Conservation (phyloP, 164 flowering plant genomes). For the Aristolochia fimbriata region DNA sequence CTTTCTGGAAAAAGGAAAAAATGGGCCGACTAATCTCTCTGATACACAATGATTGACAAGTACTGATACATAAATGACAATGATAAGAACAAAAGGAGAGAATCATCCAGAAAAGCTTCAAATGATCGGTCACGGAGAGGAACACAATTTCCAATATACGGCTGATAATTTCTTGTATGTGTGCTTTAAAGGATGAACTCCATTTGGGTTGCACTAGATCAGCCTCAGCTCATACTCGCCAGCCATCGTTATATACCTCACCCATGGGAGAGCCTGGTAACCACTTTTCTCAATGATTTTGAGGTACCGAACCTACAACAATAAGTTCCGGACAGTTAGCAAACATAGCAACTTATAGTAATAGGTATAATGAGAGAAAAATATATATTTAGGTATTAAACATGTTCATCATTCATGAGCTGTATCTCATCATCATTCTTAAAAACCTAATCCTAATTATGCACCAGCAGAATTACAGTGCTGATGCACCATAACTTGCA, state of each 20-base stretch:
- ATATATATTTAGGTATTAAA: no score
- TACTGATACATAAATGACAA: not conserved
- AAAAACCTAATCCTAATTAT: no score
- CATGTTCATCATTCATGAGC: no score
- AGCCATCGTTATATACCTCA: constrained; percentile 95
- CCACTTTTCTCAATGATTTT: constrained; percentile 93
- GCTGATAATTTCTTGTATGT: no score
- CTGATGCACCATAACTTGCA: no score
- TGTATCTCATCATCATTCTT: no score
- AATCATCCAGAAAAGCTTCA: not conserved
- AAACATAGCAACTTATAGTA: not conserved
- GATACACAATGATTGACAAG: not conserved
- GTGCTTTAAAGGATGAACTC: not conserved
- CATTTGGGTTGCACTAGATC: constrained; percentile 16
- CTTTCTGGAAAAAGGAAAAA: not conserved
- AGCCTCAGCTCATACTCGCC: constrained; percentile 94
- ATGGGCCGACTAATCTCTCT: not conserved
- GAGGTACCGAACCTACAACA: constrained; percentile 74
- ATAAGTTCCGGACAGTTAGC: no score
- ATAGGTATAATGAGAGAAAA: no score
- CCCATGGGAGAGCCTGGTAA: constrained; percentile 99
- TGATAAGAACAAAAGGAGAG: not conserved
- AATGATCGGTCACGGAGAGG: not conserved
- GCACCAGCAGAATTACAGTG: no score
- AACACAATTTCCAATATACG: not conserved